A percentile compares a stretch with the other conserved stretches of the same genome.
Conservation (phyloP, 345 rosid genomes). For the Kernera saxatilis region DNA sequence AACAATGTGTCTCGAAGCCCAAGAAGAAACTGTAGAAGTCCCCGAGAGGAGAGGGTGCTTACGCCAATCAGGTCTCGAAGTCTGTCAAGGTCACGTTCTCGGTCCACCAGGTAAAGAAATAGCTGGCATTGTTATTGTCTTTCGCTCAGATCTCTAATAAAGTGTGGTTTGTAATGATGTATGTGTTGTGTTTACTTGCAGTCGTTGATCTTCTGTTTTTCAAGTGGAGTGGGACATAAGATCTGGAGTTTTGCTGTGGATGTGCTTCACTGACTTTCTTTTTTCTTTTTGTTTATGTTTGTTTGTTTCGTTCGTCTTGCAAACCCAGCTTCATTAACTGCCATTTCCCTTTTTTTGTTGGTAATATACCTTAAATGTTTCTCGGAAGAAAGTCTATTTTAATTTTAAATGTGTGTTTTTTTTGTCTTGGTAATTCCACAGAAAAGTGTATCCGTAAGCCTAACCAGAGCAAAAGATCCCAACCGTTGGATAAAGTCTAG, state of each 20-base stretch:
- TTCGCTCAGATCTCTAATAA: not conserved
- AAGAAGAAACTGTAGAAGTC: slow-evolving; percentile 40
- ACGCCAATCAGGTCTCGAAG: slow-evolving; percentile 32
- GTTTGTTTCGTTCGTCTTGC: not conserved
- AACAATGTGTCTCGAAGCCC: slow-evolving; percentile 45
- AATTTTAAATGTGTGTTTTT: not conserved
- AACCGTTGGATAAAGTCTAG: not conserved
- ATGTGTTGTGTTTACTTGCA: slow-evolving; percentile 1
- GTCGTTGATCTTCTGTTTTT: slow-evolving; percentile 13
- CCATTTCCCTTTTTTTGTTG: no score
- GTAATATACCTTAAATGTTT: not conserved
- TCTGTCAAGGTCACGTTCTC: slow-evolving; percentile 51
- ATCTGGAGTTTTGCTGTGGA: not conserved
- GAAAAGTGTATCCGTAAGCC: not conserved
- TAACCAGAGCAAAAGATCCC: not conserved
- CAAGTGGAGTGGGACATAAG: not conserved
- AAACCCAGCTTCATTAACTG: not conserved
- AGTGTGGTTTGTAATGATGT: not conserved
- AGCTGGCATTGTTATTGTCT: not conserved
- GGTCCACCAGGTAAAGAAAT: slow-evolving; percentile 45
- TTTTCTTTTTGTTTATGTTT: not conserved
- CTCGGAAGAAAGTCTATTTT: not conserved
- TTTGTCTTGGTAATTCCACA: not conserved
- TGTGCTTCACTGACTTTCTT: not conserved
- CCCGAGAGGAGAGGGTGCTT: slow-evolving; percentile 35